Evolutionary conservation across 1,284 basidiomycete genomes (phyloP).

Genomic region (Wallemia ichthyophaga): DNA sequence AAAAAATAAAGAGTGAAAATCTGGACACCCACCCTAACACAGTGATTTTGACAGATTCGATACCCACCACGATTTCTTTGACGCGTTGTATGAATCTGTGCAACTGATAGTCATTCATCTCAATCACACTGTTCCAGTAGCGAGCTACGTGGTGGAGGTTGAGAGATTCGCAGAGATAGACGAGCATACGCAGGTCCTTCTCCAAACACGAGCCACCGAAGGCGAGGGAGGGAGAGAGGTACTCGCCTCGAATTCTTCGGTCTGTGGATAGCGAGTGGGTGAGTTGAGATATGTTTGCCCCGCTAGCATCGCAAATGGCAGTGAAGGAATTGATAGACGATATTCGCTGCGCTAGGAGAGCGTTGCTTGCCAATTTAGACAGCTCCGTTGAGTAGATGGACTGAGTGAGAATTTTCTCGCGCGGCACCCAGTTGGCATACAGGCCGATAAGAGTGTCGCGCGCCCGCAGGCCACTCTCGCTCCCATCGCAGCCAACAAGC

Average conservation of each 20-base stretch:
- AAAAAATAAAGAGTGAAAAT: not conserved
- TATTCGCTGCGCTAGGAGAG: constrained; percentile 88
- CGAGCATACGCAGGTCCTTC: constrained; percentile 95
- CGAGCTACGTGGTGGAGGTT: constrained; percentile 90
- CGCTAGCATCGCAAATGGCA: constrained; percentile 97
- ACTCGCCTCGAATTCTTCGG: constrained; percentile 72
- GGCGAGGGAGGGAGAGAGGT: constrained; percentile 58
- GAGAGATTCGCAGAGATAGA: constrained; percentile 77
- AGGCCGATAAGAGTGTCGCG: constrained; percentile 43
- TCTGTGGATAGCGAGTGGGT: constrained; percentile 81
- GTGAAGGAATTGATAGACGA: constrained; percentile 93
- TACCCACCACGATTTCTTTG: constrained; percentile 43
- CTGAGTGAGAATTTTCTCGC: constrained; percentile 58
- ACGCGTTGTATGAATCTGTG: constrained; percentile 60
- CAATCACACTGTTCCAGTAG: constrained; percentile 85
- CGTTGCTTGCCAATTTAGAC: constrained; percentile 53
- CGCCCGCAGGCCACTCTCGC: constrained; percentile 49
- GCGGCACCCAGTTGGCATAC: constrained; percentile 90
- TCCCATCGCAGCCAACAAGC: constrained; percentile 80
- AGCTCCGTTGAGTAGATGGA: constrained; percentile 97
- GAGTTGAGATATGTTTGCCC: constrained; percentile 94
- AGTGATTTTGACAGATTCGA: constrained; percentile 94
- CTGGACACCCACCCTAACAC: constrained; percentile 46
- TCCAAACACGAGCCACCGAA: constrained; percentile 99
- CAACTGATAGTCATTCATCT: constrained; percentile 94